A percentile compares a stretch with the other conserved stretches of the same genome.
phyloP scores from a whole-genome alignment of 2,329 filamentous ascomycete species.

The Colletotrichum chrysophilum region DNA sequence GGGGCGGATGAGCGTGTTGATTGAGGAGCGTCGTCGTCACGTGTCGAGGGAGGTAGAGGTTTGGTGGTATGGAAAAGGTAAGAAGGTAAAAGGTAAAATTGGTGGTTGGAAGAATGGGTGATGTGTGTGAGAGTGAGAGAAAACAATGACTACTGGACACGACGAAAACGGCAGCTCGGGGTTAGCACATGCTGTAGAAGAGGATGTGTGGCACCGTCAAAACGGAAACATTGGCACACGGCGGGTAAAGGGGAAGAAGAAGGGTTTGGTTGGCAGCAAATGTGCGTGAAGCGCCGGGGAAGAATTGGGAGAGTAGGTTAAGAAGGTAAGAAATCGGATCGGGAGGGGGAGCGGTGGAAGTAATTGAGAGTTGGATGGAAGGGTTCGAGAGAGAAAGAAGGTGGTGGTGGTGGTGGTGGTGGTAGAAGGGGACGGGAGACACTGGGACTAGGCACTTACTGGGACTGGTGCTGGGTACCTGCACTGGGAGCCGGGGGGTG shows the following conservation, averaged over 20 bases:
- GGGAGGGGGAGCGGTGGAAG: background rate
- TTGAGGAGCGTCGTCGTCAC: background rate
- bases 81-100: background rate
- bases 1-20: background rate
- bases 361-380: constrained; percentile 12
- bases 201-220: constrained; percentile 16
- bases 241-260: constrained; percentile 5
- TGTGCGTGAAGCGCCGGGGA: background rate
- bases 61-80: background rate
- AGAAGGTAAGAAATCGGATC: constrained; percentile 2
- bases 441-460: background rate
- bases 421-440: background rate
- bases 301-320: constrained; percentile 9
- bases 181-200: constrained; percentile 23
- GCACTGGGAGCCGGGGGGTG: background rate
- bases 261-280: background rate
- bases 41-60: background rate
- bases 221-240: constrained; percentile 9
- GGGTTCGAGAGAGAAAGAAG: constrained; percentile 2
- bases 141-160: constrained; percentile 18
- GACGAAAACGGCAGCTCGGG: constrained; percentile 21
- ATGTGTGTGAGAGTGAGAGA: constrained; percentile 5
- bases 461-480: background rate
- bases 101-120: constrained; percentile 15
- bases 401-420: background rate